Evolutionary conservation across 495 filamentous ascomycete genomes (phyloP), one percentile per base, ranked within the genome.

Genomic region (Penicillium taxi): DNA sequence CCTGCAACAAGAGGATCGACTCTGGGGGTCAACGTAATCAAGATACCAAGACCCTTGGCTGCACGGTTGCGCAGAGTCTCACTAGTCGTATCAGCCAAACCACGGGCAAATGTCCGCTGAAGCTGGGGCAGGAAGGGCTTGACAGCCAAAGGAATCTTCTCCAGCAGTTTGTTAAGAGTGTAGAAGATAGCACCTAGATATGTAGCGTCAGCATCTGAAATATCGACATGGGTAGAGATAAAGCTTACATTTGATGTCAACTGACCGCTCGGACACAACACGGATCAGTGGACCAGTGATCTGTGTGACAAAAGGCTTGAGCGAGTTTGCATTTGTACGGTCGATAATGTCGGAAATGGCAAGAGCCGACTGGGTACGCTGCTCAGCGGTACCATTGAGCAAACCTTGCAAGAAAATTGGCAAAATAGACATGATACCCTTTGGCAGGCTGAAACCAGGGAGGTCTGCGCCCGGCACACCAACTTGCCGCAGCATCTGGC

Each of bases 121-220:
- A 98, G 78, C 56, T 98, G 91, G 8, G 91, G 91, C 47, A 98
- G 53, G 78, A 98, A 98, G 2, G 91, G 91, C 61, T 96, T 96
- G 26, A 98, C 75, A 39, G 89, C 86, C 12, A 85, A 77, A 4
- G 91, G 93, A 57, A 98, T 96, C 72, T 96, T 98, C 64, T 94
- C 84, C 9, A 98, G 71, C 8, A 98, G 70, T 48, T 93, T 94
- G 60, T 96, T 96, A 35, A 98, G 72, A 0, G 93, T 96, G 27
- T 88, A 74, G 37, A 98, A 70, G 59, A 96, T 94, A 20, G 93
- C 93, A 46, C 86, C 82, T 72, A 50, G 43, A 1, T 15, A 28
- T 9, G 4, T 31, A 38, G 25, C 0, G 5, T 19, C 22, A 20
- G 8, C 12, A n/a, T 25, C 4, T 16, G 0, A 26, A 31, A 31